Conservation (phyloP, 805 yeast species). For the Hemisphaericaspora nanyangensis region DNA sequence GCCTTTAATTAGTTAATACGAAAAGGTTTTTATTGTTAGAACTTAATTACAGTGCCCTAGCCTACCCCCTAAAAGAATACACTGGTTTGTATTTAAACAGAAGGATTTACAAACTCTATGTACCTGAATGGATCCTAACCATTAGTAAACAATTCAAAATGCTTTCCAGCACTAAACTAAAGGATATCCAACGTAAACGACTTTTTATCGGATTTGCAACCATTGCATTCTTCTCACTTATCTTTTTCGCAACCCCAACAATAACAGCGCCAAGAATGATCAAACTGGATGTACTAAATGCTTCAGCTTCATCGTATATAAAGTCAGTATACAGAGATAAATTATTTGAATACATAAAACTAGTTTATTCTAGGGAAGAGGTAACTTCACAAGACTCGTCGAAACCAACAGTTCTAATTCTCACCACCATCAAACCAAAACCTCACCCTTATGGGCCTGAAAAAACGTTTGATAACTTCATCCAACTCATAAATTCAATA, state of each 20-base stretch:
- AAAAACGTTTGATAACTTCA: conserved; percentile 28
- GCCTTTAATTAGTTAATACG: too few relatives aligned
- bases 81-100: too few relatives aligned
- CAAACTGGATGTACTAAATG: neutral
- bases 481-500: conserved; percentile 23
- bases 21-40: too few relatives aligned
- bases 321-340: neutral
- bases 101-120: too few relatives aligned
- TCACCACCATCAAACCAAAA: conserved; percentile 22
- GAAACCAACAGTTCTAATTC: conserved; percentile 7
- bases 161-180: too few relatives aligned
- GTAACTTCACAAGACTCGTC: neutral
- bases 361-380: neutral
- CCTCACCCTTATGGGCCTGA: conserved; percentile 31
- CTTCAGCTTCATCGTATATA: neutral
- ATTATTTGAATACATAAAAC: neutral
- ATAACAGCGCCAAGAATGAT: neutral
- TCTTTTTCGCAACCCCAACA: neutral
- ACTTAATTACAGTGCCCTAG: too few relatives aligned
- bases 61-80: too few relatives aligned
- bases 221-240: neutral
- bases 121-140: too few relatives aligned
- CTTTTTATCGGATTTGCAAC: neutral
- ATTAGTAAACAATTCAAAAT: too few relatives aligned
- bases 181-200: neutral